Base-by-base conservation (phyloP, 2,329 filamentous ascomycete species). In the Phyllosticta citribraziliensis region DNA sequence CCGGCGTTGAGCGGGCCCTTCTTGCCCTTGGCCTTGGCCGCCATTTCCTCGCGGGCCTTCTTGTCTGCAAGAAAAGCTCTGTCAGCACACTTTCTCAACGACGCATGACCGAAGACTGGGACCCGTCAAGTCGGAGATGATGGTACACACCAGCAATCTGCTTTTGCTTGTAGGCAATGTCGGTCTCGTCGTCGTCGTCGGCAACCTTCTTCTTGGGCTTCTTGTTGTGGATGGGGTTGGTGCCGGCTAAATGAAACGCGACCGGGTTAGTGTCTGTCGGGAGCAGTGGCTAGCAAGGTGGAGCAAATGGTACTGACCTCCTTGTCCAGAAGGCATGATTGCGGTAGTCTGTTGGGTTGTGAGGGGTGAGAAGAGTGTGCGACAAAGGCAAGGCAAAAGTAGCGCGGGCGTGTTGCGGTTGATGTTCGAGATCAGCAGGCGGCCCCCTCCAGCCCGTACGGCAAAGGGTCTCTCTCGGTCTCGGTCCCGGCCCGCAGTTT, bases 1-100 rank as follows among this genome's bases (percentile, higher is more conserved):
- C 91, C 91, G 33, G 85, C 88, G 78, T 91, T 92, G 73, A 97
- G 74, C 47, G 93, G 92, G 2, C 93, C 93, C 79, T 95, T 96
- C 79, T 95, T 96, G 75, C 89, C 89, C 70, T 88, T 87, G 54
- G 89, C 87, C 79, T 90, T 89, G 64, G 86, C 82, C n/a, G 87
- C 85, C 77, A 95, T 73, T 10, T 91, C 90, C 50, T 73, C 72
- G 62, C 71, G 72, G 10, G 72, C 77, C 79, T 95, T 93, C 75
- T 80, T 80, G 68, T 80, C 78, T 80, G 66, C 25, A 19, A n/a
- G 12, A 52, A 20, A 35, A 40, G 5, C 27, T 22, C 51, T 54
- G 52, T 54, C 17, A 47, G 40, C 8, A 19, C 5, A 14, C 12
- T 5, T 40, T 17, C 22, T 22, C 22, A 22, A 22, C 22, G 2